phyloP scores from a whole-genome alignment of 2,329 filamentous ascomycete genomes.

The Lachnellula hyalina region DNA sequence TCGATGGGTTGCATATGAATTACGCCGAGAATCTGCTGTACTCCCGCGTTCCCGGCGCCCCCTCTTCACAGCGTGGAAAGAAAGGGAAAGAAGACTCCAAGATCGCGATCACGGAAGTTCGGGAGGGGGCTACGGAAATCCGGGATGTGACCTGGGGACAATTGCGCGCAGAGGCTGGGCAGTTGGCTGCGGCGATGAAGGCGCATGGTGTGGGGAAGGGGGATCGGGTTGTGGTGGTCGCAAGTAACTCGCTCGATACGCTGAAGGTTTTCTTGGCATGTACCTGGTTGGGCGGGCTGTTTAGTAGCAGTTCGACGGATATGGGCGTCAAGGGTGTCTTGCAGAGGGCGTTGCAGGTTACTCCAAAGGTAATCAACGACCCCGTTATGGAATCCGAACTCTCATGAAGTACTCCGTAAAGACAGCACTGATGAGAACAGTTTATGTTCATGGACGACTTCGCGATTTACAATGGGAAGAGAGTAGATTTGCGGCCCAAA shows the following conservation, averaged over 20 bases:
- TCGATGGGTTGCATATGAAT: slow-evolving; percentile 67
- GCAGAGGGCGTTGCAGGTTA: slow-evolving; percentile 68
- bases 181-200: slow-evolving; percentile 61
- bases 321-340: slow-evolving; percentile 77
- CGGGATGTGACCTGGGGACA: slow-evolving; percentile 62
- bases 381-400: not conserved
- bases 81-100: slow-evolving; percentile 64
- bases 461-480: slow-evolving; percentile 74
- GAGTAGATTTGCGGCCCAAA: slow-evolving; percentile 64
- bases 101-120: slow-evolving; percentile 66
- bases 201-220: slow-evolving; percentile 61
- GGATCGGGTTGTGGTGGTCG: slow-evolving; percentile 71
- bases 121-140: slow-evolving; percentile 54
- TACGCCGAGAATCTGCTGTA: slow-evolving; percentile 79
- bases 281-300: slow-evolving; percentile 66
- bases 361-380: slow-evolving; percentile 51
- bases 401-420: too few species aligned
- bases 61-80: slow-evolving; percentile 44
- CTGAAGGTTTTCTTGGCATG: slow-evolving; percentile 65
- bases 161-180: slow-evolving; percentile 53
- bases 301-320: slow-evolving; percentile 73
- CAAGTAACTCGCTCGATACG: slow-evolving; percentile 70
- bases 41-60: slow-evolving; percentile 39
- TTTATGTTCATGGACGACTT: slow-evolving; percentile 82
- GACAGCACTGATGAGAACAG: slow-evolving; percentile 24